Conservation (phyloP, 805 yeast genomes). For the Debaryomyces maramus region DNA sequence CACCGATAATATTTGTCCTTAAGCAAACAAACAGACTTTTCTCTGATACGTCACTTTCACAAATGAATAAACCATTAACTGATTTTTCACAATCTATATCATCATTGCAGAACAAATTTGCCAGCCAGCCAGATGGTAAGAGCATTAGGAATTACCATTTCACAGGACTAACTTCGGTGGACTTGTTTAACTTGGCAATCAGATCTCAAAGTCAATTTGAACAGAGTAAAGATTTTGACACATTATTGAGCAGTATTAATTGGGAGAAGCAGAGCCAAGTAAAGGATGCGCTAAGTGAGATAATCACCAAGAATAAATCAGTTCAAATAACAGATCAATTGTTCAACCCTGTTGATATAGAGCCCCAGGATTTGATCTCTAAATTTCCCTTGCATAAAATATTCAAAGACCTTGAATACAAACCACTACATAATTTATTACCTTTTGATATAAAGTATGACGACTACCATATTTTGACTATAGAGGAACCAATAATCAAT, state of each 20-base stretch:
- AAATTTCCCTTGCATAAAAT: conserved; percentile 3
- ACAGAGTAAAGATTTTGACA: conserved; percentile 2
- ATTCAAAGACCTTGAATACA: conserved; percentile 4
- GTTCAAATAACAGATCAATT: conserved; percentile 6
- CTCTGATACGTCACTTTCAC: conserved; percentile 22
- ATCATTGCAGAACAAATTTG: conserved; percentile 10
- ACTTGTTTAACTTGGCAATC: conserved; percentile 30
- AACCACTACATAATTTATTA: conserved; percentile 13
- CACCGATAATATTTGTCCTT: conserved; percentile 33
- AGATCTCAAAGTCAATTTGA: conserved; percentile 8
- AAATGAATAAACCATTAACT: conserved; percentile 20
- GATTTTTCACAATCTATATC: conserved; percentile 14
- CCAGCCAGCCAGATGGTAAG: conserved; percentile 5
- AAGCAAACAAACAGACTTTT: conserved; percentile 28
- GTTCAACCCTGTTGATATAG: conserved; percentile 3
- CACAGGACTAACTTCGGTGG: conserved; percentile 28
- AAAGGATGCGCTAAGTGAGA: conserved; percentile 14
- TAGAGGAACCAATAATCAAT: conserved; percentile 26
- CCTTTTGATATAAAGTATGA: conserved; percentile 34
- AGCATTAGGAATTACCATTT: conserved; percentile 30
- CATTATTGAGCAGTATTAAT: conserved; percentile 2
- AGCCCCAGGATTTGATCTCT: not conserved
- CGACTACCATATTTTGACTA: conserved; percentile 27
- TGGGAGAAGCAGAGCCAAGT: conserved; percentile 8
- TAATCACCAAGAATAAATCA: conserved; percentile 5